Percentiles rank a stretch among this genome's conserved stretches.
Conservation (phyloP, 345 rosid species). For the Sonneratia caseolaris region DNA sequence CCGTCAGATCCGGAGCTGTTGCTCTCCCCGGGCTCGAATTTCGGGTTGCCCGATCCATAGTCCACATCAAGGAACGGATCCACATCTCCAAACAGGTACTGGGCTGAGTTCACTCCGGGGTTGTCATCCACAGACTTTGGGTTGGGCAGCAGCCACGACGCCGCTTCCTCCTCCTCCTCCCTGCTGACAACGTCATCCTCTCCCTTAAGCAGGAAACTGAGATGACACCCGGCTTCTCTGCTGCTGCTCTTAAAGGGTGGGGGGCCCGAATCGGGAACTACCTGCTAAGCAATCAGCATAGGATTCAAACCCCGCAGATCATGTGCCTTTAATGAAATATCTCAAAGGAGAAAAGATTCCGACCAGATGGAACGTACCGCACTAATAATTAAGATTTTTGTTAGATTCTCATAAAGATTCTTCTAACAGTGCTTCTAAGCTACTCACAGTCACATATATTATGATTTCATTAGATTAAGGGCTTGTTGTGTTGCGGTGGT, state of each 20-base stretch:
- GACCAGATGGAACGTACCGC: no score
- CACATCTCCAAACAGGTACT: slow-evolving; percentile 55
- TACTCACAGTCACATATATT: no score
- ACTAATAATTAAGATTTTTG: no score
- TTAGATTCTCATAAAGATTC: no score
- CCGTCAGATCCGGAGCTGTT: slow-evolving; percentile 78
- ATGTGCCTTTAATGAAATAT: no score
- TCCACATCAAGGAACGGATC: slow-evolving; percentile 78
- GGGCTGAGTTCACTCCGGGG: slow-evolving; percentile 57
- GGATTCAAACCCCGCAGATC: not conserved
- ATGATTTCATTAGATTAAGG: no score
- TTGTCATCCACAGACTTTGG: slow-evolving; percentile 44
- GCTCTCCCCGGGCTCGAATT: slow-evolving; percentile 58
- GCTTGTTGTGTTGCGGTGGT: no score
- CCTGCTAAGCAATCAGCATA: not conserved
- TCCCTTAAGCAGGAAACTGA: slow-evolving; percentile 33
- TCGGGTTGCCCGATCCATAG: slow-evolving; percentile 44
- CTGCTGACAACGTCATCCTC: slow-evolving; percentile 43
- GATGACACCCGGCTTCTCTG: slow-evolving; percentile 10
- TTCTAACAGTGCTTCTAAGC: no score
- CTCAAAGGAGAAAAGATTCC: no score
- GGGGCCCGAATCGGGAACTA: not conserved
- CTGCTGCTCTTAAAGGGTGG: not conserved
- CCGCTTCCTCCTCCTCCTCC: slow-evolving; percentile 92
- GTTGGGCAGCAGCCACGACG: slow-evolving; percentile 68